Conservation (phyloP, 257 asterid species). For the Primulina eburnea region DNA sequence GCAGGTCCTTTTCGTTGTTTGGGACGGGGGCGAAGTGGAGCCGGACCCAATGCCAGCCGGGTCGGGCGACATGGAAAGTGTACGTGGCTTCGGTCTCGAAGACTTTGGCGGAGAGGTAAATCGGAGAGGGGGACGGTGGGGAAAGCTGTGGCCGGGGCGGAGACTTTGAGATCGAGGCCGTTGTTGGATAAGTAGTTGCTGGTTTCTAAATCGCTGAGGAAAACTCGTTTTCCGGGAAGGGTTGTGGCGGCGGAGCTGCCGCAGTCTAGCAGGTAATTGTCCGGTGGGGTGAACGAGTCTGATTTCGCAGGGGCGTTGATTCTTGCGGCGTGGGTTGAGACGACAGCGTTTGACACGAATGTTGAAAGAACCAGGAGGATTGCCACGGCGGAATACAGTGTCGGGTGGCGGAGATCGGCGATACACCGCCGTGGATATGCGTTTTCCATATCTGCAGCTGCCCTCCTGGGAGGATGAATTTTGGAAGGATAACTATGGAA, state of each 20-base stretch:
- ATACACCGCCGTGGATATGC: conserved; percentile 11
- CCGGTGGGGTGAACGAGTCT: conserved; percentile 52
- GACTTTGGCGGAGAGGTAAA: conserved; percentile 53
- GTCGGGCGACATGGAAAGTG: conserved; percentile 25
- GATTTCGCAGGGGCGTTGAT: conserved; percentile 46
- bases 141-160: conserved; percentile 24
- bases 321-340: conserved; percentile 23
- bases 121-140: conserved; percentile 39
- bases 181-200: conserved; percentile 34
- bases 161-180: conserved; percentile 40
- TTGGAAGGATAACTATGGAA: conserved; percentile 18
- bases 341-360: neutral
- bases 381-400: conserved; percentile 16
- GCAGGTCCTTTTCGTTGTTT: conserved; percentile 14
- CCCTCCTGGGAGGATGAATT: conserved; percentile 37
- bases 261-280: conserved; percentile 58
- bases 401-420: neutral
- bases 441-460: conserved; percentile 22
- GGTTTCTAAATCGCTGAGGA: conserved; percentile 42
- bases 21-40: conserved; percentile 27
- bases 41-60: conserved; percentile 33
- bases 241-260: conserved; percentile 39
- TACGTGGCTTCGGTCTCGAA: conserved; percentile 54
- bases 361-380: conserved; percentile 17
- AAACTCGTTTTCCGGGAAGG: conserved; percentile 39